Evolutionary conservation across 148 eudicot species (phyloP), one percentile per base, ranked within the genome.

Genomic region (Rhododendron henanense): DNA sequence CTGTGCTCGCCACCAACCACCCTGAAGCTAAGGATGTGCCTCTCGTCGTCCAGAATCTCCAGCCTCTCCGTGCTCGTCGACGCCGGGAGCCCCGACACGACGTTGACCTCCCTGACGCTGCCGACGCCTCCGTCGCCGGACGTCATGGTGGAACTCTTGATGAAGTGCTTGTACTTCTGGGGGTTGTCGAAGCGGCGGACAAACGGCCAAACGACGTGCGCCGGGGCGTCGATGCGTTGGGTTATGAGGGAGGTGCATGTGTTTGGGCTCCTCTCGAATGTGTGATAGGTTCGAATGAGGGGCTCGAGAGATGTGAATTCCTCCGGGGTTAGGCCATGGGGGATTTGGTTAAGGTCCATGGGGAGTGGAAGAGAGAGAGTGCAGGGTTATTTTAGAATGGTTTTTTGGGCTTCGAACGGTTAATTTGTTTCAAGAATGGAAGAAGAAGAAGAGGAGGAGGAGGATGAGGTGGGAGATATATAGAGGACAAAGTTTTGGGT

Each of bases 1-100:
- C 98, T 86, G 84, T 95, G 98, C 87, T 95, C 94, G 1, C 98
- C 98, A 0, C 97, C 98, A 0, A 95, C 91, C 0, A 95, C 98
- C 51, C 91, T 81, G 44, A 95, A 95, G 90, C 98, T 95, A 37
- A 95, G 48, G 0, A 95, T 85, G 23, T 89, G 93, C 74, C 82
- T 91, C 39, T 88, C 86, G 14, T 95, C 96, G 37, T 95, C 98
- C 16, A 95, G 50, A 1, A 95, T 87, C 87, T 95, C 98, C 3
- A 95, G 92, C 47, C 93, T 87, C 71, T 95, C 96, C 0, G 96
- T 93, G 88, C 93, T 90, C 5, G 98, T 95, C 0, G 98, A 92
- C 0, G 98, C 98, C 0, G 97, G 98, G 25, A 95, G 88, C 10
- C 98, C 98, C 5, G 98, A 94, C 1, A 95, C 92, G 0, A 95